Base-by-base conservation (phyloP, 179 eudicot genomes). In the Spinacia oleracea region DNA sequence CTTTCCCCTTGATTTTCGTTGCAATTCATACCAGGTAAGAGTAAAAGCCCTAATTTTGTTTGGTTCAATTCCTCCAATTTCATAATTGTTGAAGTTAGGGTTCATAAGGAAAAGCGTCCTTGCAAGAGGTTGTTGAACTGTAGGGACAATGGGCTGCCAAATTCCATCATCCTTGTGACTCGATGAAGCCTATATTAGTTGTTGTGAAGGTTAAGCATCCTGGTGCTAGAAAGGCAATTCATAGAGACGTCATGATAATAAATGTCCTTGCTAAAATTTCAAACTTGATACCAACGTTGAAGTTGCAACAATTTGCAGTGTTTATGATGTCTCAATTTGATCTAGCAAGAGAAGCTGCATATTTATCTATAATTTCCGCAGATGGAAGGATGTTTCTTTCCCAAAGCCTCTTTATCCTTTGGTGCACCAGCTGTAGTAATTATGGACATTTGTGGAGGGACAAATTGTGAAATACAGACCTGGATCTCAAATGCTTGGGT, bases 291-390 rank as follows among this genome's bases (percentile, higher is more conserved):
- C 98, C 98, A 62, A 79, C 93, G 10, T 79, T 94, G 78, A 89
- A 84, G 27, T 94, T 92, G 56, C 95, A 94, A 82, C 98, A 94
- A 77, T 94, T 94, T 84, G 90, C 98, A 10, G 93, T 90, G 48
- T 94, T 92, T 84, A 94, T 94, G 98, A 90, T 94, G 96, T 92
- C 97, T 72, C 98, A 94, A 86, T 97, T 94, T 81, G 98, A 94
- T 85, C 92, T 94, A 78, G 95, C 98, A 10, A 87, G 98, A 80
- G 98, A 94, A 82, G 97, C 98, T 86, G 98, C 98, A 7, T 93
- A 94, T 82, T 94, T 60, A 92, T 90, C 48, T 94, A 94, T 64
- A 94, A 94, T 82, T 94, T 94, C 74, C 88, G 96, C 5, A 83
- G 89, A 62, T 94, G 92, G 90, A 92, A 80, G 83, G 91, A 94